Evolutionary conservation across 805 yeast genomes (phyloP).

Genomic region (Candida hispaniensis): DNA sequence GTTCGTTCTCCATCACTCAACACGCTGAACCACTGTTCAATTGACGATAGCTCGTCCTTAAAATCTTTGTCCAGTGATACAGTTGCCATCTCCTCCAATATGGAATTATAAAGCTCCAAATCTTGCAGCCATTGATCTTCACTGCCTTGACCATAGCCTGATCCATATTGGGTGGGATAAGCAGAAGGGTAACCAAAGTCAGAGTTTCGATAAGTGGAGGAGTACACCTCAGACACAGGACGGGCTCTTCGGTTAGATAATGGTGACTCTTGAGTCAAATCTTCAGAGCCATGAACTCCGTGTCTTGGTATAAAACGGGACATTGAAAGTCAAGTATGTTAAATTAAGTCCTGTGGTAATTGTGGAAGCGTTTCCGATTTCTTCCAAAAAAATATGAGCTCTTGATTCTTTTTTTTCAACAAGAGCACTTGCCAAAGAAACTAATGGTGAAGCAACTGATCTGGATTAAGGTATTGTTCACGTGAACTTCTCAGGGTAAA

Average conservation of each 20-base stretch:
- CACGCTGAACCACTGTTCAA: constrained; percentile 34
- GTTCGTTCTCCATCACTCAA: constrained; percentile 32
- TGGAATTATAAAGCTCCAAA: constrained; percentile 25
- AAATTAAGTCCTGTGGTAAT: too few relatives aligned
- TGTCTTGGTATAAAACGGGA: constrained; percentile 14
- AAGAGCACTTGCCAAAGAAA: too few relatives aligned
- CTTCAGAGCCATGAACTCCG: constrained; percentile 13
- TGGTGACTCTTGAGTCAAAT: constrained; percentile 12
- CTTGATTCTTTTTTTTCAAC: too few relatives aligned
- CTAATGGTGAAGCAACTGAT: too few relatives aligned
- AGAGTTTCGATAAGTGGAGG: constrained; percentile 14
- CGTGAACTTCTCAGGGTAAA: too few relatives aligned
- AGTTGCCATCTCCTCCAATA: constrained; percentile 28
- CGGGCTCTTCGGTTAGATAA: constrained; percentile 10
- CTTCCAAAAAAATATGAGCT: too few relatives aligned
- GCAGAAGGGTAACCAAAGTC: constrained; percentile 14
- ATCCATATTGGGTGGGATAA: constrained; percentile 19
- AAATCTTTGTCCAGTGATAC: constrained; percentile 26
- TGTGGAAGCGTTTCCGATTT: too few relatives aligned
- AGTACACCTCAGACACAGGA: constrained; percentile 11
- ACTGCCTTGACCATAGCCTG: too few relatives aligned
- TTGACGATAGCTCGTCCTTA: constrained; percentile 28
- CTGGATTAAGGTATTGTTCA: too few relatives aligned
- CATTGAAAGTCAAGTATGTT: too few relatives aligned
- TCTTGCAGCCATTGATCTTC: constrained; percentile 30